phyloP scores from a whole-genome alignment of 768 basidiomycete genomes.

The Collybiopsis luxurians region DNA sequence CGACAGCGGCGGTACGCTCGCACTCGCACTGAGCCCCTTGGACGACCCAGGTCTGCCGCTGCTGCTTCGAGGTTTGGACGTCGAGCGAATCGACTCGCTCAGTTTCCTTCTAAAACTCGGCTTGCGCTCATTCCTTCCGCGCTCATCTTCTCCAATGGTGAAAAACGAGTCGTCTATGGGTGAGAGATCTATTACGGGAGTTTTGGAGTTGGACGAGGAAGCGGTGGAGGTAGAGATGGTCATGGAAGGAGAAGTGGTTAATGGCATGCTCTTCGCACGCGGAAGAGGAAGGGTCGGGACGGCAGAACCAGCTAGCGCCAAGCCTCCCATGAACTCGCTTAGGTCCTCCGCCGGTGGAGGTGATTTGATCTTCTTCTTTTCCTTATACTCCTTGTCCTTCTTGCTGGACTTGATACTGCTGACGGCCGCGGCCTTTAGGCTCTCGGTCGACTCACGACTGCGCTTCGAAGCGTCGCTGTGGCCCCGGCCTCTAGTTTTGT shows the following conservation, averaged over 20 bases:
- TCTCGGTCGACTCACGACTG: slow-evolving; percentile 5
- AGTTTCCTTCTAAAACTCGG: slow-evolving; percentile 26
- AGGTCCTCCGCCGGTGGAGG: not conserved
- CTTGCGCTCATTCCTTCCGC: slow-evolving; percentile 24
- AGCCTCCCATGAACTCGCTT: not conserved
- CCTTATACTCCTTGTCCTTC: slow-evolving; percentile 15
- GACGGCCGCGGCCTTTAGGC: not conserved
- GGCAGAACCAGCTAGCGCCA: not conserved
- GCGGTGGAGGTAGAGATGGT: not conserved
- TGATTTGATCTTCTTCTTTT: slow-evolving; percentile 16
- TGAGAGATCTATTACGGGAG: slow-evolving; percentile 4
- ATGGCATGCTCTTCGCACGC: slow-evolving; percentile 54
- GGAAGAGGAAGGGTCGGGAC: slow-evolving; percentile 18
- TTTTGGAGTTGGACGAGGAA: not conserved
- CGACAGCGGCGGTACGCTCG: not conserved
- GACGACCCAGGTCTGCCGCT: slow-evolving; percentile 10
- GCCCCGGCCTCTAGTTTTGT: slow-evolving; percentile 3
- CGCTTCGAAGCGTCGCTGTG: slow-evolving; percentile 3
- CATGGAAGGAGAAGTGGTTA: slow-evolving; percentile 14
- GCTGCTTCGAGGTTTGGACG: slow-evolving; percentile 7
- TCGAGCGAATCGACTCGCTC: slow-evolving; percentile 21
- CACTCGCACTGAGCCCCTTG: not conserved
- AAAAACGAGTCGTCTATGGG: slow-evolving; percentile 4
- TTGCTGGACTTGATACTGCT: slow-evolving; percentile 14
- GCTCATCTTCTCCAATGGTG: slow-evolving; percentile 12